Base-by-base conservation (phyloP, 169 alveolate species). In the Cyclospora cayetanensis region DNA sequence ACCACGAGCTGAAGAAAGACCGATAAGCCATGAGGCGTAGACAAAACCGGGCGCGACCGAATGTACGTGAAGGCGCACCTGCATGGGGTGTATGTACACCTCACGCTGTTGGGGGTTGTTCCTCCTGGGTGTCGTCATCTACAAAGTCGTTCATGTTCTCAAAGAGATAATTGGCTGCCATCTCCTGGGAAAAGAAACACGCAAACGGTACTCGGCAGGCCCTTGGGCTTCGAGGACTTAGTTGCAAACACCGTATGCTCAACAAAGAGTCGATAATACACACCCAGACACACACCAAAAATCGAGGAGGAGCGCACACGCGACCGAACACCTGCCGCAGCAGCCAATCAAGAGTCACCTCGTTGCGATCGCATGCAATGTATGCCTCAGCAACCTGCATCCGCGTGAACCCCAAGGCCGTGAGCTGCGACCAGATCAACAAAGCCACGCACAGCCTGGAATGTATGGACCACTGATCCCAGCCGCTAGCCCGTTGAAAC, bases 301-400 rank as follows among this genome's bases (percentile, higher is more conserved):
- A 53, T 22, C 22, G 66, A 22, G 66, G 22, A 53, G 22, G 66
- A 15, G 42, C 7, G 79, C 42, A 35, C 42, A 7, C 7, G 42
- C 37, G 42, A 7, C 7, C 25, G 22, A 35, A 15, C 34, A 29
- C n/a, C 79, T 9, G 34, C 34, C 7, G 93, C 34, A 29, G 39
- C 79, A 77, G 34, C 34, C 7, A 93, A 7, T 9, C 20, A 7
- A 29, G 22, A 12, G 31, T 37, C 31, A 88, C 99, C 94, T 98
- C 99, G 91, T 98, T 96, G 92, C 98, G 98, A 82, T 98, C 99
- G 92, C 99, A 98, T 4, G 99, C 98, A 70, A 98, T 92, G 94
- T 95, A 98, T 20, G 99, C 99, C 93, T 98, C 99, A 22, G 98
- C 93, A 27, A 97, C 99, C 37, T 97, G 97, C 60, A 96, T 96